phyloP scores from a whole-genome alignment of 75 land plant genomes.

The Isoetes taiwanensis region DNA sequence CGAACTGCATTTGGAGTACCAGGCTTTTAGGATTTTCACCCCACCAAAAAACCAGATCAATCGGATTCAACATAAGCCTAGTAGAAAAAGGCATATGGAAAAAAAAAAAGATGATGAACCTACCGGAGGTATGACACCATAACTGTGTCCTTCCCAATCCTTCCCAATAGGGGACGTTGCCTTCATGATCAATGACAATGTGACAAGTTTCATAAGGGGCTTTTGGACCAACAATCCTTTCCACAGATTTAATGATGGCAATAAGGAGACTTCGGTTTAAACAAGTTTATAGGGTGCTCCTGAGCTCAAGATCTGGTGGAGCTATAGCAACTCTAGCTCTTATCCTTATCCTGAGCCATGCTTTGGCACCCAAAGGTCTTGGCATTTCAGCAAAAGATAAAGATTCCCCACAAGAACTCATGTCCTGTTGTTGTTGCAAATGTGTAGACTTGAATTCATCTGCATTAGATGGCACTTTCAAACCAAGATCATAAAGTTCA shows the following conservation, averaged over 20 bases:
- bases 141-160: constrained; percentile 99
- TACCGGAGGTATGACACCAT: constrained; percentile 92
- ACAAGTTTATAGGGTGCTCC: constrained; percentile 66
- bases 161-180: constrained; percentile 95
- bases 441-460: too few species aligned
- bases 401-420: too few species aligned
- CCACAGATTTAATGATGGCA: constrained; percentile 81
- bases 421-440: too few species aligned
- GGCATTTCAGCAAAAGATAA: too few species aligned
- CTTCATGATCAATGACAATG: constrained; percentile 90
- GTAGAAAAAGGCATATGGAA: too few species aligned
- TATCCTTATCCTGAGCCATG: too few species aligned
- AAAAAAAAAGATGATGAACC: too few species aligned
- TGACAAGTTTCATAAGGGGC: constrained; percentile 97
- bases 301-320: constrained; percentile 52
- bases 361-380: too few species aligned
- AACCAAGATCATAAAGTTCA: too few species aligned
- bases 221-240: constrained; percentile 79
- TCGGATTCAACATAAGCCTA: too few species aligned
- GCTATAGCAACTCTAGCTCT: constrained; percentile 53
- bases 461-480: too few species aligned
- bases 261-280: constrained; percentile 80
- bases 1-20: constrained; percentile 71
- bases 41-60: constrained; percentile 23
- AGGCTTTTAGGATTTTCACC: constrained; percentile 96